Percentiles rank a stretch among this genome's conserved stretches.
Conservation (phyloP, 2,329 filamentous ascomycete genomes). For the Cladophialophora psammophila region DNA sequence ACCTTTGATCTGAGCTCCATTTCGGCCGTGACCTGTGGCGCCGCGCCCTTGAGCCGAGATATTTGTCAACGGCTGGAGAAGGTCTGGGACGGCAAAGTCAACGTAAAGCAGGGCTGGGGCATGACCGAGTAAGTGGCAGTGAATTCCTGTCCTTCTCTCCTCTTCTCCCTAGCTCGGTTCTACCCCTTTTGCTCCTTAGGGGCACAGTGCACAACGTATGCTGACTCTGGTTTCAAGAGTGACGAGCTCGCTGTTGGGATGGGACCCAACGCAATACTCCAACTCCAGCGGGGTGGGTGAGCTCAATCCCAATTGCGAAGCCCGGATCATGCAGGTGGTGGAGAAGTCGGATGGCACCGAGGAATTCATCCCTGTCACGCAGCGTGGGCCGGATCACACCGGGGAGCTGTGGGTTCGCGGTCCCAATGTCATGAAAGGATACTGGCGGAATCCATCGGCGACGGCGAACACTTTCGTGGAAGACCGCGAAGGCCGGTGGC, state of each 20-base stretch:
- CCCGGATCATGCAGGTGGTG: conserved; percentile 66
- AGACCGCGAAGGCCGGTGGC: conserved; percentile 62
- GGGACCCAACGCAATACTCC: conserved; percentile 62
- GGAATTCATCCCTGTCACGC: not conserved
- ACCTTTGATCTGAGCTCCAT: conserved; percentile 71
- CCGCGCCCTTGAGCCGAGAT: conserved; percentile 1
- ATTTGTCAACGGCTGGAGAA: not conserved
- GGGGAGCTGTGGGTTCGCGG: conserved; percentile 61
- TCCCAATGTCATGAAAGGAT: conserved; percentile 65
- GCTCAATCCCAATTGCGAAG: conserved; percentile 71
- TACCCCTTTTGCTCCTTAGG: no score
- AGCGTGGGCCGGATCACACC: not conserved
- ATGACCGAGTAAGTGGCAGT: conserved; percentile 72
- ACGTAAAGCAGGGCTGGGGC: conserved; percentile 72
- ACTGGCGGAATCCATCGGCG: conserved; percentile 64
- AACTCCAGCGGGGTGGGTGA: conserved; percentile 67
- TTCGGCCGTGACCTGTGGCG: not conserved
- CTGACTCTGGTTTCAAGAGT: no score
- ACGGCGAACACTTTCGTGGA: conserved; percentile 58
- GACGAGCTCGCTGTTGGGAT: conserved; percentile 44
- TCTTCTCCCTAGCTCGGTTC: no score
- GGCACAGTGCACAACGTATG: no score
- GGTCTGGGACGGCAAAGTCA: conserved; percentile 42
- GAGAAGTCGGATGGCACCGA: conserved; percentile 49
- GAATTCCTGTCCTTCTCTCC: no score